Evolutionary conservation across 73 alveolate species (phyloP), one percentile per base, ranked within the genome.

Genomic region (Symbiodinium pilosum): DNA sequence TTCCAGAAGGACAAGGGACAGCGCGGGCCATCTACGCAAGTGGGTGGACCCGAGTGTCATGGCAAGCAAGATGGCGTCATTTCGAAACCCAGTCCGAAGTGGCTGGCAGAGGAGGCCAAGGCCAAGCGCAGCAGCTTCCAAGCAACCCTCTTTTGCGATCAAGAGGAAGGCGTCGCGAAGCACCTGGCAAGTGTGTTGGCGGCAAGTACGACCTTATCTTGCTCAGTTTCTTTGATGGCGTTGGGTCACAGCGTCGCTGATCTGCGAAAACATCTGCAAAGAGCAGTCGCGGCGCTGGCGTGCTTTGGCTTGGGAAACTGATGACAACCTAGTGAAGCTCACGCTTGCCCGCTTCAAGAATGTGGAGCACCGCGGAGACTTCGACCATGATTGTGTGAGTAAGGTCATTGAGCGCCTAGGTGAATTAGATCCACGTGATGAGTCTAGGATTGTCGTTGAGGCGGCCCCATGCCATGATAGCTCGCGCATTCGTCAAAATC

Each of bases 391-490:
- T 5, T 2, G 24, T 43, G 43, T 32, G 12, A 4, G 43, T 2
- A 28, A 69, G 84, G 84, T 69, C 84, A 69, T 69, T 7, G 43
- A 21, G 24, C 4, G 43, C 6, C 84, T 69, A 24, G n/a, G 18
- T 2, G 30, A 69, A 21, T 21, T 69, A 43, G 84, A 83, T 12
- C 92, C 92, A 14, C 28, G 34, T 40, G 24, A 26, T 14, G 43
- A 20, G 28, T 68, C 92, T 2, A 39, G 36, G 75, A 36, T 85
- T 2, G 81, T 85, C n/a, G 7, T 43, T 11, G 47, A 75, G 2
- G 75, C 38, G 32, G 81, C 93, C 9, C 93, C 93, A 3, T 85
- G 93, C 41, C 93, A 64, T 30, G 93, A 85, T 32, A 26, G 34
- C 40, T 21, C 43, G 3, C 39, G 40, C 14, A 42, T 83, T 54